phyloP scores from a whole-genome alignment of 2,329 filamentous ascomycete genomes.

The Lojkania enalia region DNA sequence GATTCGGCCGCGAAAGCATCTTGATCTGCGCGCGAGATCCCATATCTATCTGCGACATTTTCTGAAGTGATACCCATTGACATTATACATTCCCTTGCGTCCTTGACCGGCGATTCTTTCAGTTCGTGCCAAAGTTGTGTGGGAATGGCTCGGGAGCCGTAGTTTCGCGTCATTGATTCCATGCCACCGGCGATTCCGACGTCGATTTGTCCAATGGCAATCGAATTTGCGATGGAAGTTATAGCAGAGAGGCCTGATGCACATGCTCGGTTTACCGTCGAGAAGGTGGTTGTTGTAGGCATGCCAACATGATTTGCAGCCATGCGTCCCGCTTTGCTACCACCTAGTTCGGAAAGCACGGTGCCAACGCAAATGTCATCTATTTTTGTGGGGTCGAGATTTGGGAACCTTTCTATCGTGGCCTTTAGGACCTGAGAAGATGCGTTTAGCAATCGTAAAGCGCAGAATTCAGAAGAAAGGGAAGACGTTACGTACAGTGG shows the following conservation, averaged over 20 bases:
- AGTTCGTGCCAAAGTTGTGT: constrained; percentile 77
- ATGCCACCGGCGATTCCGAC: constrained; percentile 83
- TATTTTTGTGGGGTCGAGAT: constrained; percentile 69
- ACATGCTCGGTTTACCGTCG: constrained; percentile 89
- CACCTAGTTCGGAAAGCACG: constrained; percentile 87
- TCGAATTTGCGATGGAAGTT: constrained; percentile 71
- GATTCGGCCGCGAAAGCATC: constrained; percentile 78
- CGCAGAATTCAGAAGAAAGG: constrained; percentile 46
- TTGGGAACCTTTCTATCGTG: constrained; percentile 72
- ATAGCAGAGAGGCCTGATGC: constrained; percentile 77
- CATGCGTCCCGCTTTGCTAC: constrained; percentile 88
- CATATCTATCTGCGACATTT: constrained; percentile 81
- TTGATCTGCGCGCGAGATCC: constrained; percentile 73
- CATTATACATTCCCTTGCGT: constrained; percentile 88
- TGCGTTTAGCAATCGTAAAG: constrained; percentile 8
- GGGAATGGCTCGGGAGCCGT: constrained; percentile 82
- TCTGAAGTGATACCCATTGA: constrained; percentile 89
- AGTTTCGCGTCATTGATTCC: constrained; percentile 96
- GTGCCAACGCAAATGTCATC: constrained; percentile 86
- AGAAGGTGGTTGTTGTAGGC: constrained; percentile 71
- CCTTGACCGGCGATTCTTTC: constrained; percentile 63
- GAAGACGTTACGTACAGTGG: constrained; percentile 51
- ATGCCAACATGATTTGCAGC: constrained; percentile 83
- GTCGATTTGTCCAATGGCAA: constrained; percentile 72
- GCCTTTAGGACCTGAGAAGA: constrained; percentile 60